These are phyloP conservation scores for Cadophora luteo-olivacea DNA, from an alignment of 2,329 filamentous ascomycete genomes.

Conservation along the genomic window DNA sequence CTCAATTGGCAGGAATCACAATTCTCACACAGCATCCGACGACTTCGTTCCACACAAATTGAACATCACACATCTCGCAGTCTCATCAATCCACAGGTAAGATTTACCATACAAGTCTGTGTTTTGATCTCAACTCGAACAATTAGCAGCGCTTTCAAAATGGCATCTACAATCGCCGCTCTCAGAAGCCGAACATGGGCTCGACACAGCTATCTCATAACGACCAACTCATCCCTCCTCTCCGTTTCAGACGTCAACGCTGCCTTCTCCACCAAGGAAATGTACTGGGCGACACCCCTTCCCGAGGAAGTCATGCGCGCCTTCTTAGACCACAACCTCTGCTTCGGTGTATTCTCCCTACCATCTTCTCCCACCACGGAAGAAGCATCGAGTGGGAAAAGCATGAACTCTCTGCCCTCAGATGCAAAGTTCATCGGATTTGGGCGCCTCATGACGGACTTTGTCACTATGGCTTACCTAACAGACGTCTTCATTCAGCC, in stretches of 20 bases:
- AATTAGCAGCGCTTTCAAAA: background rate
- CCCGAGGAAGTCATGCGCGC: conserved; percentile 54
- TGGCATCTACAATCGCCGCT: background rate
- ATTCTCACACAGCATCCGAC: background rate
- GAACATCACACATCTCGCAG: background rate
- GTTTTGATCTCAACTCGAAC: background rate
- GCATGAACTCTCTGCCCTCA: conserved; percentile 25
- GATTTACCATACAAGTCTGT: background rate
- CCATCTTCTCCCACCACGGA: conserved; percentile 30
- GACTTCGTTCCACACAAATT: background rate
- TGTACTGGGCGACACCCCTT: conserved; percentile 66
- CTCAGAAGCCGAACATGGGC: conserved; percentile 48
- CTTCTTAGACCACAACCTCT: conserved; percentile 63
- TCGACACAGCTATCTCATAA: conserved; percentile 62
- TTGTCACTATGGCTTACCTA: conserved; percentile 70
- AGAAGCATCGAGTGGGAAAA: conserved; percentile 38
- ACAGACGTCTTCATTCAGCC: conserved; percentile 71
- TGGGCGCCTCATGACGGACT: conserved; percentile 70
- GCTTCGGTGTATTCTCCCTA: conserved; percentile 59
- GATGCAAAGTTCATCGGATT: conserved; percentile 54
- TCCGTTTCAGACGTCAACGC: conserved; percentile 59
- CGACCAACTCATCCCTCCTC: conserved; percentile 62
- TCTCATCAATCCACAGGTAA: background rate
- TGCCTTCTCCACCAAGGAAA: conserved; percentile 59
- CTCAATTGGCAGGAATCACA: background rate